Evolutionary conservation across 768 basidiomycete species (phyloP), one percentile per base, ranked within the genome.

Genomic region (Erythrobasidium yunnanense): DNA sequence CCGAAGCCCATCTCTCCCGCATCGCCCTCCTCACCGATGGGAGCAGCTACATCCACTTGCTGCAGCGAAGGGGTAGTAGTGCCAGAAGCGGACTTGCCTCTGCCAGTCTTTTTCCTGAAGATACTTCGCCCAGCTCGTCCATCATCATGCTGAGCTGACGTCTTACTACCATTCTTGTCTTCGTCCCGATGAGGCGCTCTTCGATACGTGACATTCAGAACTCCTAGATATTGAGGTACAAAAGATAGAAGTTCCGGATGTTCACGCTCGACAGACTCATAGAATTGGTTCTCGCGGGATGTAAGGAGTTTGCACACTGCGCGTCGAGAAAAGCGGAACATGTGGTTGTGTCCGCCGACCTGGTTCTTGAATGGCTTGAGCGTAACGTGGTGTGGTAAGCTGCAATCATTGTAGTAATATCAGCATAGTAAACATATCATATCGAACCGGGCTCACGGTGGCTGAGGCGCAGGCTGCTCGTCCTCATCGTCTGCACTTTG

Each of bases 301-400:
- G 95, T 91, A 6, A 99, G 83, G 17, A 95, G 93, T 85, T 99
- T 99, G 81, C 95, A 99, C 17, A 99, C 91, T 6, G 95, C 93
- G 70, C 91, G 83, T 73, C 90, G 90, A 2, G 92, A 96, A 71
- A 99, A 97, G 74, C 92, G 91, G 78, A 97, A 97, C 72, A 99
- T 95, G 65, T 90, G 87, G 70, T 84, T 89, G 75, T 99, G 95
- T 2, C 95, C 95, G 45, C 95, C 95, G 30, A 99, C 95, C 77
- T 97, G 92, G 72, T 99, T 95, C 53, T 88, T 85, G 78, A 96
- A 99, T 4, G 95, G 95, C 52, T 87, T 84, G 6, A 99, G 79
- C 33, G 92, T 93, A 52, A 99, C 90, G 66, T 63, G 65, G 34
- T 69, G 66, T 27, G 70, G 56, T 68, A 78, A 71, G 27, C 70